These are phyloP conservation scores for Trematosphaeria pertusa DNA, from an alignment of 2,329 filamentous ascomycete species.

Conservation along the genomic window DNA sequence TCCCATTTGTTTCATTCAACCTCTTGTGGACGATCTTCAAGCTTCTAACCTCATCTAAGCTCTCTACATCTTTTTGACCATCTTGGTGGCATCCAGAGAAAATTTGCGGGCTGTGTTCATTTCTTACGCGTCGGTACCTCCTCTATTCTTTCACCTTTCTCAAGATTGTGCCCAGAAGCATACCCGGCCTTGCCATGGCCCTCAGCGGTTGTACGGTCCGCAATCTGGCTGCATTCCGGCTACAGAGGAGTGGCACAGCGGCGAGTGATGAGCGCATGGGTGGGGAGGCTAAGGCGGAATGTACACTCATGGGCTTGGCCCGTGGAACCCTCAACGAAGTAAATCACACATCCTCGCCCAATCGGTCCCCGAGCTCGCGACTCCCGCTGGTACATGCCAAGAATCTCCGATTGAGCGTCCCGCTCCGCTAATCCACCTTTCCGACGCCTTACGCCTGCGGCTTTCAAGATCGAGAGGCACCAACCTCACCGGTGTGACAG, in stretches of 20 bases:
- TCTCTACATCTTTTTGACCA: neutral
- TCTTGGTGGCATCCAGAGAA: constrained; percentile 6
- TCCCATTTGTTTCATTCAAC: constrained; percentile 12
- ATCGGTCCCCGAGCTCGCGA: neutral
- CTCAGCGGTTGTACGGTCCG: constrained; percentile 21
- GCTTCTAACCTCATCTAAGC: constrained; percentile 7
- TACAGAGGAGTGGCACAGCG: neutral
- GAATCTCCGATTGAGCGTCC: constrained; percentile 12
- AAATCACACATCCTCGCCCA: neutral
- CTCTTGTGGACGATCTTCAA: constrained; percentile 5
- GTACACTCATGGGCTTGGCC: constrained; percentile 4
- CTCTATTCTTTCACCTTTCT: constrained; percentile 5
- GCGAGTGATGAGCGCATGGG: constrained; percentile 7
- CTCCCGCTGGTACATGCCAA: constrained; percentile 13
- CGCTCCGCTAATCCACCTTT: constrained; percentile 18
- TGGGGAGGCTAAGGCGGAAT: constrained; percentile 9
- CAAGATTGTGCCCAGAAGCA: constrained; percentile 1
- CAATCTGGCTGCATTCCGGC: constrained; percentile 4
- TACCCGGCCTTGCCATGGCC: constrained; percentile 8
- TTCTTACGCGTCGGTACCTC: neutral
- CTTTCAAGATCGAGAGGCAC: constrained; percentile 1
- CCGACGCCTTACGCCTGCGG: neutral
- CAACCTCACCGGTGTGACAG: constrained; percentile 2
- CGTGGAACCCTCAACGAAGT: constrained; percentile 8
- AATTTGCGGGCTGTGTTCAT: constrained; percentile 1